These are phyloP conservation scores for Fraxinus latifolia DNA, from an alignment of 305 asterid genomes.

Conservation along the genomic window DNA sequence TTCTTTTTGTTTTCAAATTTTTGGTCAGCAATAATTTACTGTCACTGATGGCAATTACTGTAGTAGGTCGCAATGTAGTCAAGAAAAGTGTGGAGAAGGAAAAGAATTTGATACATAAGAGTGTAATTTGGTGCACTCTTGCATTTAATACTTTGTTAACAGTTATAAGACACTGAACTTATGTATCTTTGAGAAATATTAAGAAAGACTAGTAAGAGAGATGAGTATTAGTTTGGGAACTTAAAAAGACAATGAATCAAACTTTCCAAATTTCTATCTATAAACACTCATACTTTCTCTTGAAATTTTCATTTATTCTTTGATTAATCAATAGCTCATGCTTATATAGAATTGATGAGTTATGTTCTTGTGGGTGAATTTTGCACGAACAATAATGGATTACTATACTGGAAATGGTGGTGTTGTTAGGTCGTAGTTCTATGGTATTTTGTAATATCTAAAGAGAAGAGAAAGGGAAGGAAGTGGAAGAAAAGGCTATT, in stretches of 20 bases:
- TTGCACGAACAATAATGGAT: neutral
- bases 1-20: neutral
- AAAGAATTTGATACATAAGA: neutral
- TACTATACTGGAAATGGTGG: neutral
- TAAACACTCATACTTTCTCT: neutral
- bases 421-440: neutral
- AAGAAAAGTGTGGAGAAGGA: neutral
- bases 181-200: neutral
- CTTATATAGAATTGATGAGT: neutral
- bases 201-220: neutral
- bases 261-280: neutral
- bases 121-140: neutral
- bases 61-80: neutral
- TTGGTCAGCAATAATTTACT: neutral
- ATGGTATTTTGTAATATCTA: neutral
- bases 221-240: neutral
- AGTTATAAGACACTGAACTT: neutral
- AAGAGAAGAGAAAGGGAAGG: neutral
- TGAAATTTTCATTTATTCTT: neutral
- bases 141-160: neutral
- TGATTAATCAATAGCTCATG: constrained; percentile 1
- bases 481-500: neutral
- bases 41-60: neutral
- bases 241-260: neutral
- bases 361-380: neutral